Evolutionary conservation across 768 basidiomycete species (phyloP).

Genomic region (Hydnomerulius pinastri): DNA sequence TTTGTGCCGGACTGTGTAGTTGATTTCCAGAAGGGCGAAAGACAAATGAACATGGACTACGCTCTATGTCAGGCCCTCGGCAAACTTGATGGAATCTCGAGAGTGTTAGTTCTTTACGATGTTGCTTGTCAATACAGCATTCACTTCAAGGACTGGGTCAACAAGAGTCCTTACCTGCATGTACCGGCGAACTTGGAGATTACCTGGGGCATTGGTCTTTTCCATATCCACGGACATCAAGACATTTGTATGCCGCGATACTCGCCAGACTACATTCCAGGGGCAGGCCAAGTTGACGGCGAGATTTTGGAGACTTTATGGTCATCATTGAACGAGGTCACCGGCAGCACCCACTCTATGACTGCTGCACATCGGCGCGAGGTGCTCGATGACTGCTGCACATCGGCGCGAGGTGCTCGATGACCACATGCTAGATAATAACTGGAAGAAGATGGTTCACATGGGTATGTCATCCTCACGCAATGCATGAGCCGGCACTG

Average conservation of each 20-base stretch:
- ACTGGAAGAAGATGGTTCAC: slow-evolving; percentile 32
- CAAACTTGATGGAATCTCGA: too few relatives aligned
- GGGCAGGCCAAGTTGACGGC: slow-evolving; percentile 26
- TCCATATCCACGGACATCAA: slow-evolving; percentile 32
- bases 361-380: slow-evolving; percentile 15
- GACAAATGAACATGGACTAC: slow-evolving; percentile 30
- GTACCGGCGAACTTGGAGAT: slow-evolving; percentile 1
- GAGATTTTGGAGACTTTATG: slow-evolving; percentile 37
- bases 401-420: slow-evolving; percentile 26
- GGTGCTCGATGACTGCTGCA: slow-evolving; percentile 21
- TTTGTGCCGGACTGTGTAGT: slow-evolving; percentile 20
- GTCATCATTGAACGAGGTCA: slow-evolving; percentile 26
- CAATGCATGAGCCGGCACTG: too few relatives aligned
- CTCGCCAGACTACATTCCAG: slow-evolving; percentile 24
- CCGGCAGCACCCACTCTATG: neutral
- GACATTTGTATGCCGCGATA: slow-evolving; percentile 23
- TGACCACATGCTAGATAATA: slow-evolving; percentile 33
- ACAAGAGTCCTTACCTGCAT: neutral
- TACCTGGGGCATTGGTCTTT: slow-evolving; percentile 6
- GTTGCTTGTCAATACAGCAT: slow-evolving; percentile 15
- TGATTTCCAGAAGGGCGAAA: slow-evolving; percentile 28
- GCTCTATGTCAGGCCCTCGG: slow-evolving; percentile 15
- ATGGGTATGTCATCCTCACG: slow-evolving; percentile 9
- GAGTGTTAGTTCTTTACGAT: slow-evolving; percentile 18
- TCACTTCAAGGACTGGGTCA: neutral